Evolutionary conservation across 2,329 filamentous ascomycete genomes (phyloP).

Genomic region (Didymella glomerata): DNA sequence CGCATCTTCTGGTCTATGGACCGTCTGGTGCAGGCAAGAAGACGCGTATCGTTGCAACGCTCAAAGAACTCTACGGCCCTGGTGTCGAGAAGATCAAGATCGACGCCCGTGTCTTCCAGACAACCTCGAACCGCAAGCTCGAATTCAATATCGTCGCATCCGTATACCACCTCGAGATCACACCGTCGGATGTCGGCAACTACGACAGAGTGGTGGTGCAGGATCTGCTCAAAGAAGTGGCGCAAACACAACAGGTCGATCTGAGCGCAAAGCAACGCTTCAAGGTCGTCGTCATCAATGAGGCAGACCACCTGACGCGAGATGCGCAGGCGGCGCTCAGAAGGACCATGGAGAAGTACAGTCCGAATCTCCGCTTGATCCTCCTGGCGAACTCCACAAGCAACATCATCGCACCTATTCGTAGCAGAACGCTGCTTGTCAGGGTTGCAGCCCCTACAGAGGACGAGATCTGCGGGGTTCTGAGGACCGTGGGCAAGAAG

Average conservation of each 20-base stretch:
- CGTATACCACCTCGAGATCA: slow-evolving; percentile 98
- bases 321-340: slow-evolving; percentile 95
- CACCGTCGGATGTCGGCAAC: slow-evolving; percentile 93
- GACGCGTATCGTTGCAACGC: slow-evolving; percentile 91
- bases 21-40: slow-evolving; percentile 98
- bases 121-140: slow-evolving; percentile 92
- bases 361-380: slow-evolving; percentile 90
- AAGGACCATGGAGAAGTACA: slow-evolving; percentile 99
- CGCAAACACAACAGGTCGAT: slow-evolving; percentile 99
- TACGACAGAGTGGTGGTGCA: slow-evolving; percentile 97
- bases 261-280: slow-evolving; percentile 88
- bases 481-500: slow-evolving; percentile 74
- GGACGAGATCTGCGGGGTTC: slow-evolving; percentile 80
- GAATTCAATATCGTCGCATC: slow-evolving; percentile 99
- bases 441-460: slow-evolving; percentile 89
- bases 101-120: slow-evolving; percentile 95
- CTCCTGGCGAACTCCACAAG: slow-evolving; percentile 94
- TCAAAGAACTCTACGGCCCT: slow-evolving; percentile 93
- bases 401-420: slow-evolving; percentile 98
- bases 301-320: slow-evolving; percentile 91
- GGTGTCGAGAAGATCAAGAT: slow-evolving; percentile 99
- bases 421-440: slow-evolving; percentile 88
- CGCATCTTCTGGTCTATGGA: slow-evolving; percentile 95
- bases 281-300: slow-evolving; percentile 99
- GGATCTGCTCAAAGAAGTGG: slow-evolving; percentile 95